Conservation (phyloP, 1,139 yeast species). For the Nadsonia starkeyi-henricii region DNA sequence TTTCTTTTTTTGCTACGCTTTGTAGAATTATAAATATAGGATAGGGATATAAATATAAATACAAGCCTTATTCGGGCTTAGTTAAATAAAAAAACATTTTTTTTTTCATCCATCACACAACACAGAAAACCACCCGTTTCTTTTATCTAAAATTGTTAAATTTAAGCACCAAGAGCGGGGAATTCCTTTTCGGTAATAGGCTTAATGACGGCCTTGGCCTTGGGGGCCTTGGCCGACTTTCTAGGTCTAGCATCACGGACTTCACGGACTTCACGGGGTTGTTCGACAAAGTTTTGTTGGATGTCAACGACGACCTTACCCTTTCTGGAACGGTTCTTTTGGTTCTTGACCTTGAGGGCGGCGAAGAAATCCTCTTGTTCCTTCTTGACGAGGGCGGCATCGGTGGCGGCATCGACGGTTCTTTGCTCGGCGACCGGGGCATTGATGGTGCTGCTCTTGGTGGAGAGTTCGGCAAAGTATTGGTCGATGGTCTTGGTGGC, state of each 20-base stretch:
- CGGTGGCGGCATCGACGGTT: slow-evolving; percentile 30
- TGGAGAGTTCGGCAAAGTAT: slow-evolving; percentile 52
- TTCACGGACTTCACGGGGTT: slow-evolving; percentile 13
- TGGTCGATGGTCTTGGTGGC: slow-evolving; percentile 48
- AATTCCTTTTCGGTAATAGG: slow-evolving; percentile 18
- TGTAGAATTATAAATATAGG: too few species aligned
- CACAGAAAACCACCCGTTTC: too few species aligned
- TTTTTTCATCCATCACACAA: too few species aligned
- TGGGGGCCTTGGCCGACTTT: slow-evolving; percentile 18
- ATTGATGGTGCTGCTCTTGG: slow-evolving; percentile 36
- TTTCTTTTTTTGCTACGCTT: too few species aligned
- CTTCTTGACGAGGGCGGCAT: slow-evolving; percentile 14
- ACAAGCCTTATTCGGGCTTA: neutral
- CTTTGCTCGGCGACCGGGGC: slow-evolving; percentile 40
- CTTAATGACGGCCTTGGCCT: slow-evolving; percentile 15
- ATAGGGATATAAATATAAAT: too few species aligned
- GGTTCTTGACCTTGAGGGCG: slow-evolving; percentile 34
- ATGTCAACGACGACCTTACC: slow-evolving; percentile 53
- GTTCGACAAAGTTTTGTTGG: slow-evolving; percentile 45
- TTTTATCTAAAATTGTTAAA: neutral
- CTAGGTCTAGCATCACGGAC: slow-evolving; percentile 18
- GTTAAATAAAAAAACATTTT: too few species aligned
- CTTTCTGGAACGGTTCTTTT: slow-evolving; percentile 43
- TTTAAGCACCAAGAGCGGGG: slow-evolving; percentile 22
- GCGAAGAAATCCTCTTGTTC: slow-evolving; percentile 36